These are phyloP conservation scores for Neocucurbitaria cava DNA, from an alignment of 2,329 filamentous ascomycete species.

Conservation along the genomic window DNA sequence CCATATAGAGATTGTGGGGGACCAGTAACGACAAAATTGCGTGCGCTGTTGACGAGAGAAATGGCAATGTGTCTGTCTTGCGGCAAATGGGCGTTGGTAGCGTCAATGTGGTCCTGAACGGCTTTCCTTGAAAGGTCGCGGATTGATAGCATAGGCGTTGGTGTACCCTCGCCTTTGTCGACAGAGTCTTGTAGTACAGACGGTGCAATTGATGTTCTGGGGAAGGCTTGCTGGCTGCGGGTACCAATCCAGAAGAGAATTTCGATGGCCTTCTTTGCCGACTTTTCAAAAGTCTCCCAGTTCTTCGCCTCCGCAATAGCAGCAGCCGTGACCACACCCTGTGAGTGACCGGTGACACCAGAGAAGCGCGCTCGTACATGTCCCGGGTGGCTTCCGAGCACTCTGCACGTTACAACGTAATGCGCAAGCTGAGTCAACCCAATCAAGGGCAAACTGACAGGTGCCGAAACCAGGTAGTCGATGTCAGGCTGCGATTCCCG, in stretches of 20 bases:
- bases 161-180: slow-evolving; percentile 92
- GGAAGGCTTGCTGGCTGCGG: slow-evolving; percentile 96
- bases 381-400: slow-evolving; percentile 86
- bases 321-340: slow-evolving; percentile 92
- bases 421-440: slow-evolving; percentile 95
- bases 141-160: slow-evolving; percentile 97
- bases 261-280: slow-evolving; percentile 80
- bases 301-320: slow-evolving; percentile 88
- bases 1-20: slow-evolving; percentile 96
- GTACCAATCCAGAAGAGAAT: slow-evolving; percentile 99
- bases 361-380: slow-evolving; percentile 83
- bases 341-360: slow-evolving; percentile 94
- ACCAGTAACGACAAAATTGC: slow-evolving; percentile 95
- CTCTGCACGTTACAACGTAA: slow-evolving; percentile 92
- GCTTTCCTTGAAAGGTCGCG: slow-evolving; percentile 87
- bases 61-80: slow-evolving; percentile 92
- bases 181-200: slow-evolving; percentile 90
- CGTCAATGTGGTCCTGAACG: slow-evolving; percentile 95
- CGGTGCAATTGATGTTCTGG: slow-evolving; percentile 89
- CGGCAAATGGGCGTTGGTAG: slow-evolving; percentile 95
- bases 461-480: slow-evolving; percentile 68
- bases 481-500: slow-evolving; percentile 89
- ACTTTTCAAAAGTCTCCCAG: slow-evolving; percentile 89
- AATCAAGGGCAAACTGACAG: slow-evolving; percentile 89
- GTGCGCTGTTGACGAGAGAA: slow-evolving; percentile 93